Evolutionary conservation across 2,329 filamentous ascomycete species (phyloP).

Genomic region (Phialophora macrospora): DNA sequence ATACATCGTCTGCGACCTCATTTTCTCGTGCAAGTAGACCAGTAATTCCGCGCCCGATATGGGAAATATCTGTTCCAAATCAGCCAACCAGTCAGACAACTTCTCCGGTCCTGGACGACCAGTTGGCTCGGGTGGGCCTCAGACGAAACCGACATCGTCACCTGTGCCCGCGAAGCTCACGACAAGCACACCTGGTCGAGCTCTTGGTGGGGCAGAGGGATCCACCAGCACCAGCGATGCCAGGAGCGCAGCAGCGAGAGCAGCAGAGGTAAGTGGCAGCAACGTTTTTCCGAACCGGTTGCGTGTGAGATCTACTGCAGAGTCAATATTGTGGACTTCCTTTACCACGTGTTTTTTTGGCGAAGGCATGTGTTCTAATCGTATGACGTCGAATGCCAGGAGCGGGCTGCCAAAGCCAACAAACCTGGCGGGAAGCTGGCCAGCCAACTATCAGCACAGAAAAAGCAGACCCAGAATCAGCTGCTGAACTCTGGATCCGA

Average conservation of each 20-base stretch:
- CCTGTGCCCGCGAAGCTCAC: slow-evolving; percentile 51
- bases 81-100: slow-evolving; percentile 61
- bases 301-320: neutral
- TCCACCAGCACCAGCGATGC: slow-evolving; percentile 59
- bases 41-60: slow-evolving; percentile 57
- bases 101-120: slow-evolving; percentile 75
- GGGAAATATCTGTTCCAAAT: slow-evolving; percentile 87
- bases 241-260: slow-evolving; percentile 73
- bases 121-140: slow-evolving; percentile 61
- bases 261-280: slow-evolving; percentile 72
- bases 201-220: slow-evolving; percentile 61
- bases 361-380: neutral
- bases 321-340: neutral
- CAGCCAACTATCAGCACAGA: slow-evolving; percentile 73
- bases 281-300: neutral
- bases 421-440: slow-evolving; percentile 68
- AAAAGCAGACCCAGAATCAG: slow-evolving; percentile 71
- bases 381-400: slow-evolving; percentile 56
- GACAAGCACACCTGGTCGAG: slow-evolving; percentile 60
- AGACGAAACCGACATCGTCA: slow-evolving; percentile 53
- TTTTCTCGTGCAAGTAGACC: neutral
- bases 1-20: neutral
- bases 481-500: slow-evolving; percentile 71
- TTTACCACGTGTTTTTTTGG: neutral
- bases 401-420: slow-evolving; percentile 65